Conservation (phyloP, 1,284 basidiomycete genomes). For the Microstroma glucosiphilum region DNA sequence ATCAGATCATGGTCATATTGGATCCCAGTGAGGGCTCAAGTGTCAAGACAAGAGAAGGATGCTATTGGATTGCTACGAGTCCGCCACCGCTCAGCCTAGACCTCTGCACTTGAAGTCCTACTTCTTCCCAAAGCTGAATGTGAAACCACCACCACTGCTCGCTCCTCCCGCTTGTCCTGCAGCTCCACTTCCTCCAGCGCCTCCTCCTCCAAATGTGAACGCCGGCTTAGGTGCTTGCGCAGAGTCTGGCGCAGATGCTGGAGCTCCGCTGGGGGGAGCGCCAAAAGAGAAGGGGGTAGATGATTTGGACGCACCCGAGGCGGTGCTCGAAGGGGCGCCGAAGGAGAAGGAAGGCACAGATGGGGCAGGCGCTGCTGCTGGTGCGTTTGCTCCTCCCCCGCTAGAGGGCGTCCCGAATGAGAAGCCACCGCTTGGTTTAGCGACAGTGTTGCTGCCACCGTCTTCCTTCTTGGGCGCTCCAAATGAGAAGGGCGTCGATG, state of each 20-base stretch:
- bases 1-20: too few relatives aligned
- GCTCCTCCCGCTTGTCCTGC: neutral
- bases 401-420: too few relatives aligned
- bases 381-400: too few relatives aligned
- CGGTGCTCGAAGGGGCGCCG: neutral
- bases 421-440: neutral
- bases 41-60: too few relatives aligned
- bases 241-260: too few relatives aligned
- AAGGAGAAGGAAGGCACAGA: neutral
- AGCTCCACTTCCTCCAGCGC: neutral
- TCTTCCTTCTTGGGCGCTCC: neutral
- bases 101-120: neutral
- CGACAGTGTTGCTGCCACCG: neutral
- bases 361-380: neutral
- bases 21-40: too few relatives aligned
- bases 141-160: slow-evolving; percentile 1
- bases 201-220: neutral
- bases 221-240: too few relatives aligned
- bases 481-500: neutral
- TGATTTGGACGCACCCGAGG: too few relatives aligned
- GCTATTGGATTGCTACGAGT: too few relatives aligned
- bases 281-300: too few relatives aligned
- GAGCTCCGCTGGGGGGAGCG: too few relatives aligned
- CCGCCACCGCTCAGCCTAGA: neutral
- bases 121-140: slow-evolving; percentile 3